Evolutionary conservation across 805 yeast species (phyloP), one percentile per base, ranked within the genome.

Genomic region (Zygosaccharomyces rouxii): DNA sequence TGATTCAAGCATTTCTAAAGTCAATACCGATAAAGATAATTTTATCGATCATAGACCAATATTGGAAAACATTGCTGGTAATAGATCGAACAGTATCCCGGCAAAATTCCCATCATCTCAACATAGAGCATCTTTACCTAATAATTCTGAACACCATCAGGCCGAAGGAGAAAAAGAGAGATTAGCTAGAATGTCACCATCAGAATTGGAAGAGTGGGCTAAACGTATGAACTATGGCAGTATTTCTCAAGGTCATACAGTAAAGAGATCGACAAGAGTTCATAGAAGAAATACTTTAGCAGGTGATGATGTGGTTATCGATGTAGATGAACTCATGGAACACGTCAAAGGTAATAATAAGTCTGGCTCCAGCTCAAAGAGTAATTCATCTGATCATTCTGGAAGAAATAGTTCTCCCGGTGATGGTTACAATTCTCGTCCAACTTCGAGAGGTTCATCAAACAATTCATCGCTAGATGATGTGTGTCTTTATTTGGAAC

Each of bases 401-500:
- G 37, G 43, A 18, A 19, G 43, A 18, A 16, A 44, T 9, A 48
- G 47, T 19, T 52, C 55, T 13, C 59, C 59, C 5, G 66, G 59
- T 18, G 63, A 62, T 4, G 69, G 66, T 43, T 65, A 69, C 35
- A 68, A 69, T 31, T 73, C 77, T 3, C 69, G 72, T 43, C 77
- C 77, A 1, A 68, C 72, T 2, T 67, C 75, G 0, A 65, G 73
- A 52, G 60, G 71, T 30, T 60, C 70, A 6, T 66, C 74, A 1
- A 80, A 78, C 46, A 78, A 80, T 35, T 83, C 95, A 0, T 86
- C 96, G 1, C 69, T 92, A 50, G 90, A 85, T 62, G 99, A 92
- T 67, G 99, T 92, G 22, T 92, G 97, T 61, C 81, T 89, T 65
- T 96, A 96, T 0, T 73, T 89, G 33, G 89, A 84, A 53, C 79